These are phyloP conservation scores for Schwanniomyces sp. DNA, from an alignment of 805 yeast species.

Conservation along the genomic window DNA sequence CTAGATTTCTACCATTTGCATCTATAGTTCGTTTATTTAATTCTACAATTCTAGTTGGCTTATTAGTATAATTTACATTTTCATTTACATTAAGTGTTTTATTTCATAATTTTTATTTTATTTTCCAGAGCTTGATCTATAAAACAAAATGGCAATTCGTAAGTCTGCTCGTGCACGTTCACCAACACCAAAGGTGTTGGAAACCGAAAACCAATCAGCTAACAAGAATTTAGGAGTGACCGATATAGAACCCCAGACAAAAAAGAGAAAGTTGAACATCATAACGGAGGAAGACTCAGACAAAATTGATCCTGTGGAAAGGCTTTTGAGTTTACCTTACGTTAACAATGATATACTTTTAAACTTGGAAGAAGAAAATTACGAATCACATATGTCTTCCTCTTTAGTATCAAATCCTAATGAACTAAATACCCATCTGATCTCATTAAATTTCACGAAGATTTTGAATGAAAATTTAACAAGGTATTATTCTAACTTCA, in stretches of 20 bases:
- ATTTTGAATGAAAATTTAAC: slow-evolving; percentile 39
- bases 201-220: slow-evolving; percentile 3
- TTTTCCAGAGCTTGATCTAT: not conserved
- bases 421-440: slow-evolving; percentile 6
- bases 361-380: slow-evolving; percentile 18
- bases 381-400: slow-evolving; percentile 7
- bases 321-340: slow-evolving; percentile 34
- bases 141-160: slow-evolving; percentile 19
- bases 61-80: slow-evolving; percentile 1
- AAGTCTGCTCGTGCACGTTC: slow-evolving; percentile 31
- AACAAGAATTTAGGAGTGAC: slow-evolving; percentile 6
- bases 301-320: slow-evolving; percentile 44
- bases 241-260: slow-evolving; percentile 5
- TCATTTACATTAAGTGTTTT: slow-evolving; percentile 1
- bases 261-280: slow-evolving; percentile 5
- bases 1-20: not conserved
- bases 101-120: not conserved
- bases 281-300: slow-evolving; percentile 17
- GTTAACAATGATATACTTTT: slow-evolving; percentile 30
- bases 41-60: not conserved
- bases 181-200: slow-evolving; percentile 18
- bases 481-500: slow-evolving; percentile 25
- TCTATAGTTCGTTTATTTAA: not conserved
- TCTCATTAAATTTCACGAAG: slow-evolving; percentile 33
- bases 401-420: not conserved